Evolutionary conservation across 1,284 basidiomycete species (phyloP).

Genomic region (Apiotrichum montevideense): DNA sequence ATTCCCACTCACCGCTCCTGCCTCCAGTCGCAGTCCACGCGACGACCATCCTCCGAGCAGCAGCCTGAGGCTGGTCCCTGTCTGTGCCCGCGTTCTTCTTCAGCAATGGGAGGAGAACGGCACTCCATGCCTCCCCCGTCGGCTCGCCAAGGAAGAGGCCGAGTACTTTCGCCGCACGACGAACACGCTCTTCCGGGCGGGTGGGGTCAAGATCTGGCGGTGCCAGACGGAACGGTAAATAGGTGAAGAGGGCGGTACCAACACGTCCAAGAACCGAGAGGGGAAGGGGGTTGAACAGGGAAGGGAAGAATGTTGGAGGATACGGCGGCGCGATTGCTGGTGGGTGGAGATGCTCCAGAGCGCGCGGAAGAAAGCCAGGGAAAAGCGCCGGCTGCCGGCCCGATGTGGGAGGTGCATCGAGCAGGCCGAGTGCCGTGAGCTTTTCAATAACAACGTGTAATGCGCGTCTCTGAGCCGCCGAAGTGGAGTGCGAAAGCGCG

Average conservation of each 20-base stretch:
- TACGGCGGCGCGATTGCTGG: constrained; percentile 49
- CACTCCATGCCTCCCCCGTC: constrained; percentile 30
- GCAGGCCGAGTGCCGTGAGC: constrained; percentile 27
- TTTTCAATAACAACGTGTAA: constrained; percentile 25
- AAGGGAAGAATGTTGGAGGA: constrained; percentile 53
- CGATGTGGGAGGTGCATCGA: constrained; percentile 11
- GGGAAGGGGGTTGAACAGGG: constrained; percentile 59
- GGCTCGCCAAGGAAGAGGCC: constrained; percentile 26
- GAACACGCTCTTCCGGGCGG: constrained; percentile 19
- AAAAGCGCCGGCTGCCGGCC: constrained; percentile 26
- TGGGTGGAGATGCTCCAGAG: constrained; percentile 50
- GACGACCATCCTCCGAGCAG: constrained; percentile 26
- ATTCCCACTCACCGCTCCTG: background rate
- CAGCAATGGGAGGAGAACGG: constrained; percentile 17
- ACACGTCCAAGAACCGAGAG: constrained; percentile 43
- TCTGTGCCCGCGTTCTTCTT: background rate
- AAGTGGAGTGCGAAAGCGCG: constrained; percentile 47
- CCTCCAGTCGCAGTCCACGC: constrained; percentile 30
- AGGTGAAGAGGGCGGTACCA: constrained; percentile 22
- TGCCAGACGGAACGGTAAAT: constrained; percentile 14
- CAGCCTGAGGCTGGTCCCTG: constrained; percentile 7
- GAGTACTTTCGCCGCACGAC: constrained; percentile 21
- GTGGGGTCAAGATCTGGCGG: constrained; percentile 9
- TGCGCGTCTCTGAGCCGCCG: background rate
- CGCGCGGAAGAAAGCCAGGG: constrained; percentile 27